Evolutionary conservation across 257 asterid genomes (phyloP), one percentile per base, ranked within the genome.

Genomic region (Solanum sejunctum): DNA sequence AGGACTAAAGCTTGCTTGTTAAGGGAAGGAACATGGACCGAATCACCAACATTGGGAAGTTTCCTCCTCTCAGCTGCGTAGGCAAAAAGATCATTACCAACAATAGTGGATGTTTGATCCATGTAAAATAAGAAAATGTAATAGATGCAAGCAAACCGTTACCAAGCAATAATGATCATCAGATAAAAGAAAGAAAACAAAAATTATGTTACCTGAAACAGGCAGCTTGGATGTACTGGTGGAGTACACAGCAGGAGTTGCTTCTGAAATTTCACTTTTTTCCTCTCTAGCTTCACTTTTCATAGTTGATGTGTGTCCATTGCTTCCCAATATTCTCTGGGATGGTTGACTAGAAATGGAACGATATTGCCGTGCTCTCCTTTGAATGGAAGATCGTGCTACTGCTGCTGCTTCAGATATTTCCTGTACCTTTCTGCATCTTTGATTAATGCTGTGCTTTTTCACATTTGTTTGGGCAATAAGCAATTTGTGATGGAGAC

Each of bases 351-450:
- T 79, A 69, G 91, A 91, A 89, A 80, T 67, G 78, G 92, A 83
- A 17, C 97, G 97, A 80, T 84, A 88, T 87, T 91, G 91, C 52
- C 98, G 88, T 80, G 93, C 87, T 88, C 91, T 92, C 88, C 87
- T 88, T 86, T 95, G 97, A 88, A 95, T 92, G 80, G 87, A 75
- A 54, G 98, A 97, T 43, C 98, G 98, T 56, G 99, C 99, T 56
- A 91, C 88, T 84, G 95, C 93, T 84, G 97, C 98, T 78, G 90
- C 89, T 84, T 92, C 83, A 9, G 90, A 87, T 82, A 93, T 87
- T 88, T 95, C 97, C 84, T 90, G 92, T 87, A 88, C 89, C 92
- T 93, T 93, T 82, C 89, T 82, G 84, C 86, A 83, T 88, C 91
- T 91, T 89, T 92, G 93, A 85, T 88, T 84, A 81, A 82, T 83